Evolutionary conservation across 805 yeast genomes (phyloP).

Genomic region (Saturnispora mendoncae): DNA sequence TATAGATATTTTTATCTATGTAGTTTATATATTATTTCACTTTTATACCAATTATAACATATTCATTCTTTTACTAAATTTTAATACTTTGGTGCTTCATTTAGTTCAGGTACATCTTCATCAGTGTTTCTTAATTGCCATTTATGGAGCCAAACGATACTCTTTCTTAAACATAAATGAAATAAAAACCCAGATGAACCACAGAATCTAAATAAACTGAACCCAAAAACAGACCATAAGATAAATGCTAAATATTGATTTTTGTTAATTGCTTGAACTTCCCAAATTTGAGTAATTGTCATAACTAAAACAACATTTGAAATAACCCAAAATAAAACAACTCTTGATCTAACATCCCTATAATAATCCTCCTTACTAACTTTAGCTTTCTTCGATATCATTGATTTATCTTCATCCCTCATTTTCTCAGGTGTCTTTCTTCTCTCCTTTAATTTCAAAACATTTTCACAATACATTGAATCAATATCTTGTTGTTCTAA

Average conservation of each 20-base stretch:
- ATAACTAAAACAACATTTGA: slow-evolving; percentile 72
- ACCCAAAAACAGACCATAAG: slow-evolving; percentile 84
- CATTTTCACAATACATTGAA: slow-evolving; percentile 67
- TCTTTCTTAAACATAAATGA: slow-evolving; percentile 29
- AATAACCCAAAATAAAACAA: slow-evolving; percentile 91
- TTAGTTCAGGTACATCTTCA: slow-evolving; percentile 16
- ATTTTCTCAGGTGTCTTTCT: slow-evolving; percentile 51
- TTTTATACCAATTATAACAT: not conserved
- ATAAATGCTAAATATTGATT: slow-evolving; percentile 78
- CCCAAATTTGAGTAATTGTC: slow-evolving; percentile 79
- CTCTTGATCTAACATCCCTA: slow-evolving; percentile 88
- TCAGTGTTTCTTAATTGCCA: slow-evolving; percentile 23
- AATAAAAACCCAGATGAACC: slow-evolving; percentile 72
- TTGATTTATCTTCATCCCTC: slow-evolving; percentile 32
- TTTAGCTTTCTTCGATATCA: slow-evolving; percentile 30
- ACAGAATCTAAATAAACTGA: slow-evolving; percentile 71
- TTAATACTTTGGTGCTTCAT: slow-evolving; percentile 11
- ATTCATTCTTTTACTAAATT: not conserved
- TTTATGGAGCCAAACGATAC: slow-evolving; percentile 26
- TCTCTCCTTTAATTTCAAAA: slow-evolving; percentile 63
- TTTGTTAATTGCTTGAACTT: slow-evolving; percentile 51
- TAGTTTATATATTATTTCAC: not conserved
- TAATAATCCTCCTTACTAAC: slow-evolving; percentile 73
- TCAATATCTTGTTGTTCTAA: slow-evolving; percentile 71
- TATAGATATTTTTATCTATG: not conserved